Conservation (phyloP, 179 eudicot genomes). For the Kewa caespitosa region DNA sequence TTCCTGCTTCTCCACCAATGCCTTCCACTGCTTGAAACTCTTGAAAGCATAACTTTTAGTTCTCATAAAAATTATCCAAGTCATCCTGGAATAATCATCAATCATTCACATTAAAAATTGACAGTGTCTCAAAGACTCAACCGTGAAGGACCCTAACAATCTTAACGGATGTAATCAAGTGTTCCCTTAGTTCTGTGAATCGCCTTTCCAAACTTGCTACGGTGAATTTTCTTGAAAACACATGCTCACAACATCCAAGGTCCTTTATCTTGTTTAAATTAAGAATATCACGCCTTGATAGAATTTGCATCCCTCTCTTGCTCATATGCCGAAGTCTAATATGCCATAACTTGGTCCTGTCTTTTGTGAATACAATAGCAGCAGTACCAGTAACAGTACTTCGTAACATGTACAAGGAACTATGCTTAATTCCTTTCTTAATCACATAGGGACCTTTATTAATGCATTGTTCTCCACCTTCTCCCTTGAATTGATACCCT, state of each 20-base stretch:
- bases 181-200: slow-evolving; percentile 12
- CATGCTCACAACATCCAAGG: slow-evolving; percentile 18
- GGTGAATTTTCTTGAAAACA: slow-evolving; percentile 22
- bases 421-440: too few relatives aligned
- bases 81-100: slow-evolving; percentile 17
- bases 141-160: slow-evolving; percentile 17
- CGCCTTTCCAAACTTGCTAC: background rate
- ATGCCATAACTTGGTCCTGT: too few relatives aligned
- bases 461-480: too few relatives aligned
- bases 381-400: too few relatives aligned
- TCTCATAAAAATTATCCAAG: background rate
- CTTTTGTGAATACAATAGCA: too few relatives aligned
- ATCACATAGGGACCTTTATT: too few relatives aligned
- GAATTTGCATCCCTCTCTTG: too few relatives aligned
- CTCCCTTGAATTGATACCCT: too few relatives aligned
- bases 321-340: too few relatives aligned
- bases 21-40: too few relatives aligned
- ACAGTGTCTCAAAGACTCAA: slow-evolving; percentile 1
- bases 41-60: slow-evolving; percentile 16
- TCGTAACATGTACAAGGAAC: too few relatives aligned
- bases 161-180: slow-evolving; percentile 25
- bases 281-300: too few relatives aligned
- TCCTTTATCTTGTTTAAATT: background rate
- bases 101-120: slow-evolving; percentile 14
- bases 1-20: slow-evolving; percentile 23